Evolutionary conservation across 1,284 basidiomycete species (phyloP).

Genomic region (Ceratobasidium sp.): DNA sequence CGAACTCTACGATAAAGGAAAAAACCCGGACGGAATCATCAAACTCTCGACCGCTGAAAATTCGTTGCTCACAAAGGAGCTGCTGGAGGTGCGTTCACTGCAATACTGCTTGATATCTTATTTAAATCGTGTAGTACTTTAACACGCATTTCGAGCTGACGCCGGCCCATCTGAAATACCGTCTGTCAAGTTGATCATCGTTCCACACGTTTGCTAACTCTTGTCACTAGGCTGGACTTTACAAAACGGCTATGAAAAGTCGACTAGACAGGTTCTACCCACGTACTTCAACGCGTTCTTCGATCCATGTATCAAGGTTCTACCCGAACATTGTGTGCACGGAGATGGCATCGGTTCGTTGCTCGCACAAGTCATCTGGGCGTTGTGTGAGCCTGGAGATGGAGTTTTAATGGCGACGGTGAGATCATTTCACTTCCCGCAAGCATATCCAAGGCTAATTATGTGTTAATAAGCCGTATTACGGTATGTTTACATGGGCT

Average conservation of each 20-base stretch:
- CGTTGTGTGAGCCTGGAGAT: slow-evolving; percentile 34
- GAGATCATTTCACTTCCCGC: neutral
- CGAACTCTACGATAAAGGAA: slow-evolving; percentile 19
- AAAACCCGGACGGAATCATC: slow-evolving; percentile 28
- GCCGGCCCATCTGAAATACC: slow-evolving; percentile 29
- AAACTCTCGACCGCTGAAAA: slow-evolving; percentile 25
- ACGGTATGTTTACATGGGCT: neutral
- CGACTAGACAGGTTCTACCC: slow-evolving; percentile 15
- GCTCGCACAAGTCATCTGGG: slow-evolving; percentile 21
- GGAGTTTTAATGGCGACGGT: slow-evolving; percentile 38
- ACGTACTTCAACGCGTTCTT: slow-evolving; percentile 33
- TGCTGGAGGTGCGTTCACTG: slow-evolving; percentile 5
- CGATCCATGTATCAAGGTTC: neutral
- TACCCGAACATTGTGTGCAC: slow-evolving; percentile 34
- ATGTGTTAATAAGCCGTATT: slow-evolving; percentile 43
- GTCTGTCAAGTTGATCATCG: neutral
- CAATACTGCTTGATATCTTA: neutral
- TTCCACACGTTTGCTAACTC: neutral
- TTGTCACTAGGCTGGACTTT: slow-evolving; percentile 13
- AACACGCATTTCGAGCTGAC: slow-evolving; percentile 29
- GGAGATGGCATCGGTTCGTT: slow-evolving; percentile 19
- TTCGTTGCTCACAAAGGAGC: slow-evolving; percentile 19
- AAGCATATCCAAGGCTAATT: no score
- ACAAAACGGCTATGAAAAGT: neutral
- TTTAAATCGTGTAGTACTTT: slow-evolving; percentile 9